Evolutionary conservation across 1,284 basidiomycete genomes (phyloP), one percentile per base, ranked within the genome.

Genomic region (Bjerkandera adusta): DNA sequence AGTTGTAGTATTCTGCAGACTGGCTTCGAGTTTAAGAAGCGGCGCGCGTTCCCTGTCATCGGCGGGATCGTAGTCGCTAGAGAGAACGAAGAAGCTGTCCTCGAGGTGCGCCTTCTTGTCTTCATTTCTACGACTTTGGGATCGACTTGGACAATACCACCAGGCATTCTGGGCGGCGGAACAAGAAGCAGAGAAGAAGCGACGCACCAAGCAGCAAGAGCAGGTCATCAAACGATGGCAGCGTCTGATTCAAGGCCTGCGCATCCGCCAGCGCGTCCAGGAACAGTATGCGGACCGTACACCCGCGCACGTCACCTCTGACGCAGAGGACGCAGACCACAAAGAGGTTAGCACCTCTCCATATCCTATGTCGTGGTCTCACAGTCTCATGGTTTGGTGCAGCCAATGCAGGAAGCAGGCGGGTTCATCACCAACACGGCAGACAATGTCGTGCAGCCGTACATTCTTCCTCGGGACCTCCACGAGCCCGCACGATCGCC

Each of bases 11-110:
- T 12, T 22, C 24, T 38, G 36, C 53, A 91, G 90, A 90, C 83
- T 41, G 89, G 93, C 11, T 99, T 99, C 65, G 96, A 98, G 67
- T 99, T 99, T 71, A 89, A 86, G 59, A 95, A 94, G 64, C 83
- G 90, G 15, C 76, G 83, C 43, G 94, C 95, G 0, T 82, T 83
- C 48, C 96, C 96, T 4, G 75, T 92, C 53, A 73, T 97, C 38
- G 81, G 83, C 25, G 96, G 96, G 16, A 79, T 98, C 13, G 93
- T 99, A 13, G 76, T 95, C 13, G 90, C 95, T 7, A 72, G 74
- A 38, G 91, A 94, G 65, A 83, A 92, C 56, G 87, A 92, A 62
- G 70, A 76, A 4, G 63, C 75, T 4, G 64, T 97, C n/a, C 68
- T 92, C 32, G 90, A 95, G 70, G 92, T 90, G 61, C 51, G 74